These are phyloP conservation scores for Singerocomus inundabilis DNA, from an alignment of 1,284 basidiomycete species.

Conservation along the genomic window DNA sequence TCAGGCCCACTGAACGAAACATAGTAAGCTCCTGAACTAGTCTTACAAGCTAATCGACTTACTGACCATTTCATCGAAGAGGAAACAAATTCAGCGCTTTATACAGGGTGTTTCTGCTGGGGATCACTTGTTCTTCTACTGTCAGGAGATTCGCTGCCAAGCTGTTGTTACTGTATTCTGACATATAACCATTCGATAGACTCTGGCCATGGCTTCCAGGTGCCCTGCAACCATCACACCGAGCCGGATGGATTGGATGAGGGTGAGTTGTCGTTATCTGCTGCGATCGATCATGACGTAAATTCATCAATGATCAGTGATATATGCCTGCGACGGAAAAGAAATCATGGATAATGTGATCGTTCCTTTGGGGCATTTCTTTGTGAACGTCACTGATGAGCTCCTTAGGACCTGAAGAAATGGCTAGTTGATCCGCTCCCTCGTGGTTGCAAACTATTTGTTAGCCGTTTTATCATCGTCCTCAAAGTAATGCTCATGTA, in stretches of 20 bases:
- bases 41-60: background rate
- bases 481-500: background rate
- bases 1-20: conserved; percentile 26
- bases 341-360: conserved; percentile 40
- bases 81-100: conserved; percentile 31
- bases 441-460: conserved; percentile 39
- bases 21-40: conserved; percentile 25
- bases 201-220: conserved; percentile 37
- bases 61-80: conserved; percentile 22
- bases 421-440: conserved; percentile 42
- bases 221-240: conserved; percentile 27
- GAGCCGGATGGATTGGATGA: conserved; percentile 41
- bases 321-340: conserved; percentile 18
- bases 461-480: conserved; percentile 17
- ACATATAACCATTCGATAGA: conserved; percentile 20
- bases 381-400: background rate
- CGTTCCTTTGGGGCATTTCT: background rate
- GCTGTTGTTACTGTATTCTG: background rate
- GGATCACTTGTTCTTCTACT: conserved; percentile 42
- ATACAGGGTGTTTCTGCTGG: conserved; percentile 30
- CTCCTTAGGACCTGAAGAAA: conserved; percentile 36
- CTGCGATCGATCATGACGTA: background rate
- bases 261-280: conserved; percentile 25
- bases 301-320: conserved; percentile 12
- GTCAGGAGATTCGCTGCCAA: conserved; percentile 17